Evolutionary conservation across 2,329 filamentous ascomycete genomes (phyloP).

Genomic region (Colletotrichum cordylinicola): DNA sequence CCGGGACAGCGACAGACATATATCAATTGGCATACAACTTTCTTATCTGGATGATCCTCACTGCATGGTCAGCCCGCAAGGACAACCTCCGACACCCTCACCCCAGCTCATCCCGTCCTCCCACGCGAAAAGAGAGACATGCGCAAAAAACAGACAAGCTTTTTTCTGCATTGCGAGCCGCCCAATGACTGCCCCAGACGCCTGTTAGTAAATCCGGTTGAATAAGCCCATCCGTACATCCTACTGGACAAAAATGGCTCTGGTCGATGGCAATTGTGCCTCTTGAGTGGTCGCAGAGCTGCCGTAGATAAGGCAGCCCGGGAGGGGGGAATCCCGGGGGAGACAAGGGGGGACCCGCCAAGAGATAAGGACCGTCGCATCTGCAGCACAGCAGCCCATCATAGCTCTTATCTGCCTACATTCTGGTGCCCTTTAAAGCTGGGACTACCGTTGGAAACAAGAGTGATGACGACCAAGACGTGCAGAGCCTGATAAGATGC

Average conservation of each 20-base stretch:
- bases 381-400: background rate
- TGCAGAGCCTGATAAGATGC: slow-evolving; percentile 4
- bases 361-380: slow-evolving; percentile 17
- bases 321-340: background rate
- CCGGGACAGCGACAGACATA: background rate
- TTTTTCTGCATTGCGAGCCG: background rate
- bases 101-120: background rate
- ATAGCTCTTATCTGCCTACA: background rate
- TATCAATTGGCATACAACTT: background rate
- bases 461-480: background rate
- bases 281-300: background rate
- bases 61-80: background rate
- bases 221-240: background rate
- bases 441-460: background rate
- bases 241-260: background rate
- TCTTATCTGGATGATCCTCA: background rate
- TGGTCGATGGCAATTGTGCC: background rate
- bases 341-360: slow-evolving; percentile 6
- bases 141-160: slow-evolving; percentile 5
- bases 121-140: background rate
- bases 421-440: background rate
- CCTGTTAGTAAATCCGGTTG: background rate
- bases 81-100: background rate
- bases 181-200: background rate
- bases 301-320: slow-evolving; percentile 3